Conservation (phyloP, 495 filamentous ascomycete species). For the Daldinia childiae region DNA sequence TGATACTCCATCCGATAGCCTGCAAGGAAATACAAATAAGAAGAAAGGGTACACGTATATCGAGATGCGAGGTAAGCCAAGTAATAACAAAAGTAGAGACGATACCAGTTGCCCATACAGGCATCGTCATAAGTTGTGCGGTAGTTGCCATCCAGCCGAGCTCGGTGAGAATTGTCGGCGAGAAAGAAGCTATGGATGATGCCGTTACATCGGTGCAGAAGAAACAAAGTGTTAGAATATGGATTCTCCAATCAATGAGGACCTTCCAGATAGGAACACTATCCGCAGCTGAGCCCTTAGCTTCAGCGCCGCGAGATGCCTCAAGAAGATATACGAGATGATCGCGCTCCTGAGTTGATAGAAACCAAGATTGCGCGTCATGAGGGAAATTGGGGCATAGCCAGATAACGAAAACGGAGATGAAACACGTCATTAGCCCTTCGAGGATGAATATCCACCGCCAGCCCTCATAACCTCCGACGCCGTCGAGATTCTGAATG, state of each 20-base stretch:
- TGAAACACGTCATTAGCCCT: conserved; percentile 69
- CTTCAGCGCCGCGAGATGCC: conserved; percentile 27
- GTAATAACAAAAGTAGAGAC: conserved; percentile 34
- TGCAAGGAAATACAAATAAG: conserved; percentile 34
- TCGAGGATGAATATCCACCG: conserved; percentile 77
- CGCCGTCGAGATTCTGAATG: conserved; percentile 68
- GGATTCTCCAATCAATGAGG: conserved; percentile 37
- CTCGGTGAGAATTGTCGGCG: conserved; percentile 38
- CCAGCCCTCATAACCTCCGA: conserved; percentile 71
- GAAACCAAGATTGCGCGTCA: conserved; percentile 66
- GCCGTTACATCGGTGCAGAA: conserved; percentile 40
- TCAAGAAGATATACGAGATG: conserved; percentile 70
- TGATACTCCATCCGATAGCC: conserved; percentile 46
- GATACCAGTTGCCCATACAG: conserved; percentile 32
- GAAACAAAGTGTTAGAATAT: conserved; percentile 40
- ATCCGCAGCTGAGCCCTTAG: conserved; percentile 26
- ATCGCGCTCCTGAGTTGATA: conserved; percentile 67
- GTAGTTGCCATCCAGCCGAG: conserved; percentile 30
- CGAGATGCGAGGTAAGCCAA: conserved; percentile 23
- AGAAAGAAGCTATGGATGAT: conserved; percentile 36
- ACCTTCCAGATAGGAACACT: conserved; percentile 36
- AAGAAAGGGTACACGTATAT: conserved; percentile 39
- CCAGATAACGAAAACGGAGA: conserved; percentile 72
- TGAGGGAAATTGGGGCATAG: conserved; percentile 81
- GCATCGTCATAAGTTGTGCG: conserved; percentile 40